Evolutionary conservation across 2,329 filamentous ascomycete species (phyloP), one percentile per base, ranked within the genome.

Genomic region (Cladophialophora psammophila): DNA sequence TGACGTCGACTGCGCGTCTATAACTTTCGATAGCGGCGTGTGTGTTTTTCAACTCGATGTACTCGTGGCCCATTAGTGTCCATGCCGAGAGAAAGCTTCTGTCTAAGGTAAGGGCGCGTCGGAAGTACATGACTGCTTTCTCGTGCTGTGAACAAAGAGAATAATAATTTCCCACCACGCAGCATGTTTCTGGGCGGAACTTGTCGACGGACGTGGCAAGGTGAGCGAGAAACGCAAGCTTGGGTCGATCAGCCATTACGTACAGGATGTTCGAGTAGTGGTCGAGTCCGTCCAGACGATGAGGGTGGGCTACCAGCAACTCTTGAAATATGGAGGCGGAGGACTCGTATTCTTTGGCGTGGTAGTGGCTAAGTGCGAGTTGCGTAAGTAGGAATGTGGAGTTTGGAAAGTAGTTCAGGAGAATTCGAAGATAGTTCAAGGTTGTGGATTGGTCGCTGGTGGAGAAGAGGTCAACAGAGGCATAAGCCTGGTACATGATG

Each of bases 11-110:
- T 1, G 95, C 95, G 50, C 95, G 90, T 1, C 95, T 89, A 76
- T 99, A 99, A 1, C 93, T 96, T 78, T 99, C 95, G 69, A 99
- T 98, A 8, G 95, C 95, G 0, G 95, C 94, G 75, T 99, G 95
- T 0, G 94, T 98, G 77, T 99, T 99, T 76, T 98, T 99, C 80
- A 99, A 89, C 79, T 99, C 95, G 62, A 98, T 93, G 74, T 97
- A 99, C 78, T 99, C 95, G 78, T 99, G 95, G 0, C 95, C 95
- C 94, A 99, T 98, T 0, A 99, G 84, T 0, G 95, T 99, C 95
- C 95, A 99, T 1, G 95, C 95, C 0, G 93, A 96, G 15, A 97
- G 85, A 76, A 95, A 99, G 32, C 89, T 90, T 9, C 94, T 89
- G 76, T 99, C 95, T 0, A 99, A 84, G 0, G 93, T 96, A 20